Evolutionary conservation across 2,329 filamentous ascomycete species (phyloP), one percentile per base, ranked within the genome.

Genomic region (Ceratocystis variospora): DNA sequence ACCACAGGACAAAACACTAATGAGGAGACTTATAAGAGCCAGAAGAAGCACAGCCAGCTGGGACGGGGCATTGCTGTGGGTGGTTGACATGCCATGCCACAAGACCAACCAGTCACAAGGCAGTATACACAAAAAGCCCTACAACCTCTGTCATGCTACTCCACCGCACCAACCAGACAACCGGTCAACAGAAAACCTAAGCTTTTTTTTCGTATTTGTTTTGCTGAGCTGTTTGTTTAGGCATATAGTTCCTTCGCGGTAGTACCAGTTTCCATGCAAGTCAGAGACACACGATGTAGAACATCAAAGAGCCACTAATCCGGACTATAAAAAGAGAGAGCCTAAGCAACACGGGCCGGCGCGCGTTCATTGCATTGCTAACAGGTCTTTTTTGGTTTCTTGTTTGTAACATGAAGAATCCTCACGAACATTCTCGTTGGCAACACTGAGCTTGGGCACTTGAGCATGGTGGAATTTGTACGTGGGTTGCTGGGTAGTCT

Each of bases 61-160:
- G n/a, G 22, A 12, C 1, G 48, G 12, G 28, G 53, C 53, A 57
- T 33, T 57, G 22, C 25, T 57, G 53, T 15, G 53, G 53, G 53
- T 31, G 53, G 53, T 57, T 57, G n/a, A 31, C 53, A 33, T 57
- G 53, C 53, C 53, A 57, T 57, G 22, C 53, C 53, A 57, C 28
- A 33, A 31, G 33, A n/a, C 10, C 10, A 41, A 5, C 37, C 10
- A 41, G 37, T 41, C 10, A 41, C 37, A 41, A 31, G n/a, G 17
- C 33, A 33, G 22, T 22, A 22, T 22, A 22, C 1, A 22, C 22
- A 22, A 22, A 22, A 22, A 22, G 22, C 22, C 22, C 22, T 22
- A 22, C 22, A 22, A 22, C 22, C 22, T 22, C 22, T 33, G 37
- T 41, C 12, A 41, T 41, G 37, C 37, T 12, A 41, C 37, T 41